These are phyloP conservation scores for Entomophthora muscae DNA, from an alignment of 371 early-diverging fungal genomes.

Conservation along the genomic window DNA sequence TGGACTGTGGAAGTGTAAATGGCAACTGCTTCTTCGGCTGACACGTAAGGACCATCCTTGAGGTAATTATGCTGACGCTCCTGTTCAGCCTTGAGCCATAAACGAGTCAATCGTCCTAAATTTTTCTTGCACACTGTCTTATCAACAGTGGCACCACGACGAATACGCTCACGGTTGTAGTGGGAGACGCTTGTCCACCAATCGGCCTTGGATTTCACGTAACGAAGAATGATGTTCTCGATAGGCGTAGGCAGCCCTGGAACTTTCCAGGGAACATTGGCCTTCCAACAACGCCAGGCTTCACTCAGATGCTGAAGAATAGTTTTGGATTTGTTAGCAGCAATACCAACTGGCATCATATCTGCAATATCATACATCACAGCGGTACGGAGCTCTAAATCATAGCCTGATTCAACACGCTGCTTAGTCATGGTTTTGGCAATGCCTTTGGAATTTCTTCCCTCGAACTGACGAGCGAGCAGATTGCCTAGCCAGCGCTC, in stretches of 20 bases:
- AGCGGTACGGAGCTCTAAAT: constrained; percentile 90
- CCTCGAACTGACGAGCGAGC: constrained; percentile 96
- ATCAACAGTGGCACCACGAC: constrained; percentile 97
- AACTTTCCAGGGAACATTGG: constrained; percentile 97
- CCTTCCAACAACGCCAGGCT: constrained; percentile 96
- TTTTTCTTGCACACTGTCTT: constrained; percentile 97
- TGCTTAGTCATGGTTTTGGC: constrained; percentile 98
- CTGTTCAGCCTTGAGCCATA: constrained; percentile 98
- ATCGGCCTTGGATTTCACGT: constrained; percentile 96
- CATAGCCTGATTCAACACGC: constrained; percentile 95
- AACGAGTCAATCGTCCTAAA: constrained; percentile 92
- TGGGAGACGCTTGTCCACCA: constrained; percentile 98
- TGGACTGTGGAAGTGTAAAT: constrained; percentile 95
- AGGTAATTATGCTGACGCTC: constrained; percentile 97
- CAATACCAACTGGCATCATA: constrained; percentile 97
- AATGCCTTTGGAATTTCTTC: constrained; percentile 90
- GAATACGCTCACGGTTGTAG: constrained; percentile 96
- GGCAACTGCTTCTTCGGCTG: constrained; percentile 93
- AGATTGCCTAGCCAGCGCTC: constrained; percentile 97
- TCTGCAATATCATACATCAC: constrained; percentile 95
- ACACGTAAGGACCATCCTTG: constrained; percentile 95
- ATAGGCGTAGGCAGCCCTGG: constrained; percentile 94
- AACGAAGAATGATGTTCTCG: constrained; percentile 96
- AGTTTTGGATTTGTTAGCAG: constrained; percentile 85
- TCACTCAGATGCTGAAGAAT: constrained; percentile 95